Evolutionary conservation across 1,284 basidiomycete species (phyloP).

Genomic region (Tilletia horrida): DNA sequence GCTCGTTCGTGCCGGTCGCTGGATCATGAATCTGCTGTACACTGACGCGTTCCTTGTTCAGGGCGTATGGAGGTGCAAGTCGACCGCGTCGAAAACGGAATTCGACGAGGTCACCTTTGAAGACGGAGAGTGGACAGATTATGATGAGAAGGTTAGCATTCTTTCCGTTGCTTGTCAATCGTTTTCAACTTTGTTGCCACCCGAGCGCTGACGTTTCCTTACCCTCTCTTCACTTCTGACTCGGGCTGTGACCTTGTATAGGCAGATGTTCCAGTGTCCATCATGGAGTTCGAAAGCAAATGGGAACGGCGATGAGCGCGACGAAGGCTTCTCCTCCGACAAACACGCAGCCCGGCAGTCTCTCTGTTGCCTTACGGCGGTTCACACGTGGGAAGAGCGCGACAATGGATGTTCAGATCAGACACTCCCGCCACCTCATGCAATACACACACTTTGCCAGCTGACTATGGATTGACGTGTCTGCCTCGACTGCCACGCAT

Average conservation of each 20-base stretch:
- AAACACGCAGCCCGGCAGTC: no score
- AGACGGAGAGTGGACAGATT: conserved; percentile 54
- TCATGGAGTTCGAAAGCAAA: conserved; percentile 17
- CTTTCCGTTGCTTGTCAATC: not conserved
- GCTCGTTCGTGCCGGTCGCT: no score
- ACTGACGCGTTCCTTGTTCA: no score
- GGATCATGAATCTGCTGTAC: no score
- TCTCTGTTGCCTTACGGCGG: no score
- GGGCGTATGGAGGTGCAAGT: conserved; percentile 42
- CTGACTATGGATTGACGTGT: no score
- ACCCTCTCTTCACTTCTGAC: conserved; percentile 22
- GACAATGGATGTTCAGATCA: no score
- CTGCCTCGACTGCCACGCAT: no score
- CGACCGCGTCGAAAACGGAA: conserved; percentile 32
- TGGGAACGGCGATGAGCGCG: conserved; percentile 7
- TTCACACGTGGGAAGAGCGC: no score
- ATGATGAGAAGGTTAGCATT: conserved; percentile 51
- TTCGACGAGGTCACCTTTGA: conserved; percentile 50
- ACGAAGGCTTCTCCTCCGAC: no score
- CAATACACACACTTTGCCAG: no score
- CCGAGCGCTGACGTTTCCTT: conserved; percentile 42
- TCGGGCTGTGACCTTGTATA: not conserved
- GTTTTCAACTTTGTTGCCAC: conserved; percentile 70
- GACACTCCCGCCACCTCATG: no score
- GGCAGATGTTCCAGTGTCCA: conserved; percentile 57